Percentiles rank a stretch among this genome's conserved stretches.
Conservation (phyloP, 2,329 filamentous ascomycete species). For the Coniochaeta ligniaria region DNA sequence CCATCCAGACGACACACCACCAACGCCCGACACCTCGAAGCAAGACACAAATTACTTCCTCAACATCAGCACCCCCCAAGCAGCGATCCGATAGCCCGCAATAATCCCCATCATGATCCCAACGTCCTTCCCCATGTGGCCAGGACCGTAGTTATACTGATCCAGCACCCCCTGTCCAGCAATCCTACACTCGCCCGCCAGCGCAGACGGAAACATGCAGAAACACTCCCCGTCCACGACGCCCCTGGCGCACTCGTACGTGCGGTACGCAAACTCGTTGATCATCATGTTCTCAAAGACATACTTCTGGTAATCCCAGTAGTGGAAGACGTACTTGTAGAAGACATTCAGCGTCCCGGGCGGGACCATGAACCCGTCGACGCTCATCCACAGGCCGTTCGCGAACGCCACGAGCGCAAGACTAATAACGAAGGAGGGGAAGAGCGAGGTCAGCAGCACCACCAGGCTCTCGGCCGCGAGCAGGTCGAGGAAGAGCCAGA, state of each 20-base stretch:
- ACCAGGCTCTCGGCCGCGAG: slow-evolving; percentile 77
- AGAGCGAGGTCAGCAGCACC: slow-evolving; percentile 64
- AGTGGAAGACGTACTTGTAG: slow-evolving; percentile 82
- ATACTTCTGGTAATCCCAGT: slow-evolving; percentile 81
- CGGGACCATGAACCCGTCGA: slow-evolving; percentile 74
- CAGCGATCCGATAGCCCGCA: slow-evolving; percentile 62
- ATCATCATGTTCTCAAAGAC: slow-evolving; percentile 94
- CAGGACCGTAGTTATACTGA: slow-evolving; percentile 61
- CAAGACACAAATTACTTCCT: slow-evolving; percentile 7
- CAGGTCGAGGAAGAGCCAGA: slow-evolving; percentile 82
- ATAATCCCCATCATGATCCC: slow-evolving; percentile 76
- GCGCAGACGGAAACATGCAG: slow-evolving; percentile 63
- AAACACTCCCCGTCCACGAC: slow-evolving; percentile 36
- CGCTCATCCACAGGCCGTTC: slow-evolving; percentile 86
- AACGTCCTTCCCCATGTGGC: slow-evolving; percentile 59
- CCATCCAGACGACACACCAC: neutral
- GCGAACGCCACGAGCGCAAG: slow-evolving; percentile 77
- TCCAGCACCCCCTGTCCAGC: slow-evolving; percentile 63
- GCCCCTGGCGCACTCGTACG: slow-evolving; percentile 49
- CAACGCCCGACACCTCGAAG: neutral
- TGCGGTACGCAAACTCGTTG: slow-evolving; percentile 66
- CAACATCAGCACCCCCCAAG: slow-evolving; percentile 51
- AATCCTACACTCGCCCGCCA: slow-evolving; percentile 61
- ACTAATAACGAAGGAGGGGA: slow-evolving; percentile 73
- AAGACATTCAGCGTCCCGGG: slow-evolving; percentile 70